These are phyloP conservation scores for Cercospora canescens DNA, from an alignment of 2,329 filamentous ascomycete genomes.

Conservation along the genomic window DNA sequence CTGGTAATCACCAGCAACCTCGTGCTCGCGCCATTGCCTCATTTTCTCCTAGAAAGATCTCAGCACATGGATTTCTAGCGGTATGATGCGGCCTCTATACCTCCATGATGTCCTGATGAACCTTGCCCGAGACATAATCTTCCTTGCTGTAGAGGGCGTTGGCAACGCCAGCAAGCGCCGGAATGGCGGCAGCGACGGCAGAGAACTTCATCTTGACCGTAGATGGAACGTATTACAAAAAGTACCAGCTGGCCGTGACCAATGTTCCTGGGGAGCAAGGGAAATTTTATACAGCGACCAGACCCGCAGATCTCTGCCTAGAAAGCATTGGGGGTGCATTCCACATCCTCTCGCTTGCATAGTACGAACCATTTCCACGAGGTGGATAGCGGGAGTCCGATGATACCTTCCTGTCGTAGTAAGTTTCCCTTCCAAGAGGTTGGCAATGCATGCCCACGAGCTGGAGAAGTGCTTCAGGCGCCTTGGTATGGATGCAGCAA, in stretches of 20 bases:
- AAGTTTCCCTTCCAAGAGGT: conserved; percentile 10
- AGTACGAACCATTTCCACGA: not conserved
- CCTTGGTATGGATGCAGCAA: conserved; percentile 7
- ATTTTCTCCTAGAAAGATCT: not conserved
- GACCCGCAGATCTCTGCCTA: not conserved
- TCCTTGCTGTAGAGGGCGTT: conserved; percentile 18
- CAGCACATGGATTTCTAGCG: not conserved
- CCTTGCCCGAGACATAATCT: conserved; percentile 22
- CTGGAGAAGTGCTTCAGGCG: not conserved
- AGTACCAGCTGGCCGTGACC: not conserved
- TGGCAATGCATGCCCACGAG: not conserved
- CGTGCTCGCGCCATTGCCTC: conserved; percentile 26
- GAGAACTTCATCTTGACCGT: conserved; percentile 23
- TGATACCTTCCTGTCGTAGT: conserved; percentile 23
- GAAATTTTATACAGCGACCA: conserved; percentile 5
- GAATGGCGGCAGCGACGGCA: conserved; percentile 11
- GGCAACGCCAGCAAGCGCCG: conserved; percentile 23
- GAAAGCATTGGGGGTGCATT: not conserved
- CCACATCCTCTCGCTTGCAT: not conserved
- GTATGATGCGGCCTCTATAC: conserved; percentile 13
- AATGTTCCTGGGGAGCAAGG: not conserved
- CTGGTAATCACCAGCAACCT: conserved; percentile 27
- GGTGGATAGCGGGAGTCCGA: not conserved
- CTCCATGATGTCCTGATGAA: conserved; percentile 22
- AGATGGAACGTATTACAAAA: not conserved